Evolutionary conservation across 169 alveolate genomes (phyloP).

Genomic region (Cryptosporidium viatorum): DNA sequence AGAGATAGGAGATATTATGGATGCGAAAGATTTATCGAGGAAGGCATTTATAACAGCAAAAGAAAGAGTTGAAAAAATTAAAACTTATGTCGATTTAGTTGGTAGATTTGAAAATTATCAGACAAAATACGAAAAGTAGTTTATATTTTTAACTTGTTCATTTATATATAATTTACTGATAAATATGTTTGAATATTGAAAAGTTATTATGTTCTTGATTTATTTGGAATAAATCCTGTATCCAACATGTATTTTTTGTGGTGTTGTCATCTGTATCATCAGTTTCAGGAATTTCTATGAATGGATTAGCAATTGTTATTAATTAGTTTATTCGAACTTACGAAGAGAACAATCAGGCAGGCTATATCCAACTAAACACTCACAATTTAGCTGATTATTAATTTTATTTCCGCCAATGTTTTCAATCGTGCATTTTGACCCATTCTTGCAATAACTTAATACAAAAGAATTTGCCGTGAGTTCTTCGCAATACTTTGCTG

Average conservation of each 20-base stretch:
- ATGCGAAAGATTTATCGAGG: slow-evolving; percentile 67
- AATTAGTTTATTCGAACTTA: slow-evolving; percentile 5
- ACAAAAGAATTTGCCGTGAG: slow-evolving; percentile 23
- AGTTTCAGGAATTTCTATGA: slow-evolving; percentile 56
- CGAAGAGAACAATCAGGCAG: slow-evolving; percentile 71
- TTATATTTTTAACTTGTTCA: not conserved
- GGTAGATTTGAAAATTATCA: slow-evolving; percentile 16
- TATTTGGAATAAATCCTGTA: slow-evolving; percentile 57
- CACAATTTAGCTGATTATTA: slow-evolving; percentile 31
- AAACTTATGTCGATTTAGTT: slow-evolving; percentile 12
- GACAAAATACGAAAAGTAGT: not conserved
- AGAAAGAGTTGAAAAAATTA: slow-evolving; percentile 31
- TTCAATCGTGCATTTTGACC: slow-evolving; percentile 44
- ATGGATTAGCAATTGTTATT: not conserved
- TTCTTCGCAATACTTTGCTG: slow-evolving; percentile 11
- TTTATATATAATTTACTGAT: not conserved
- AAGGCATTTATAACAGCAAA: slow-evolving; percentile 33
- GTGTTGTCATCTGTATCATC: slow-evolving; percentile 21
- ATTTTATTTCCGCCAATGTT: slow-evolving; percentile 38
- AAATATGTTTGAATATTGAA: slow-evolving; percentile 46
- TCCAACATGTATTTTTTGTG: slow-evolving; percentile 70
- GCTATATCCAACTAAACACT: slow-evolving; percentile 57
- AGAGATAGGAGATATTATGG: slow-evolving; percentile 25
- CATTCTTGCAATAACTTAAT: slow-evolving; percentile 35
- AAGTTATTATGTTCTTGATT: slow-evolving; percentile 43